phyloP scores from a whole-genome alignment of 202 grass and related monocot species.

The Zoysia matrella region DNA sequence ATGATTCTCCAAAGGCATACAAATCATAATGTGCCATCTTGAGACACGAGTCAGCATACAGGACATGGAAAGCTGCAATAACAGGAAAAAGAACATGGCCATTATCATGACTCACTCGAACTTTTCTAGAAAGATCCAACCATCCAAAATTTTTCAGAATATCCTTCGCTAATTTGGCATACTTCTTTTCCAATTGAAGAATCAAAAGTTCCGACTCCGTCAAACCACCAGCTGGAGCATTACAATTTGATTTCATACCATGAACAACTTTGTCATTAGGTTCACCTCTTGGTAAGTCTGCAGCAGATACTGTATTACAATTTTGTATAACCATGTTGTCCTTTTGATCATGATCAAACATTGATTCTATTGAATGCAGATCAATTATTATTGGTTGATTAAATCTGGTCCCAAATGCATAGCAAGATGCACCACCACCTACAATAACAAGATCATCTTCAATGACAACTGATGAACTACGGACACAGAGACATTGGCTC shows the following conservation, averaged over 20 bases:
- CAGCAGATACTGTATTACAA: conserved; percentile 15
- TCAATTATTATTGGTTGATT: conserved; percentile 78
- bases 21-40: conserved; percentile 40
- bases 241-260: neutral
- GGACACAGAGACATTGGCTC: conserved; percentile 76
- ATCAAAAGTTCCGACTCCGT: conserved; percentile 46
- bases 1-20: conserved; percentile 34
- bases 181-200: conserved; percentile 75
- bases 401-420: conserved; percentile 97
- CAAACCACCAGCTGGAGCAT: conserved; percentile 26
- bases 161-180: conserved; percentile 86
- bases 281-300: conserved; percentile 32
- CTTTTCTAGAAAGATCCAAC: conserved; percentile 92
- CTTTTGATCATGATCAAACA: conserved; percentile 17
- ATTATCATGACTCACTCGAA: conserved; percentile 63
- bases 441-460: conserved; percentile 81
- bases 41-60: conserved; percentile 49
- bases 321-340: conserved; percentile 2
- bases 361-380: conserved; percentile 66
- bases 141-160: conserved; percentile 82
- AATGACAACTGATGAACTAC: conserved; percentile 71
- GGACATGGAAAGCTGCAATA: conserved; percentile 52
- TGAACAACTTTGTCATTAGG: conserved; percentile 29
- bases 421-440: conserved; percentile 90
- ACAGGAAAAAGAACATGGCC: conserved; percentile 68